A percentile compares a stretch with the other conserved stretches of the same genome.
Conservation (phyloP, 257 asterid species). For the Capsicum rhomboideum region DNA sequence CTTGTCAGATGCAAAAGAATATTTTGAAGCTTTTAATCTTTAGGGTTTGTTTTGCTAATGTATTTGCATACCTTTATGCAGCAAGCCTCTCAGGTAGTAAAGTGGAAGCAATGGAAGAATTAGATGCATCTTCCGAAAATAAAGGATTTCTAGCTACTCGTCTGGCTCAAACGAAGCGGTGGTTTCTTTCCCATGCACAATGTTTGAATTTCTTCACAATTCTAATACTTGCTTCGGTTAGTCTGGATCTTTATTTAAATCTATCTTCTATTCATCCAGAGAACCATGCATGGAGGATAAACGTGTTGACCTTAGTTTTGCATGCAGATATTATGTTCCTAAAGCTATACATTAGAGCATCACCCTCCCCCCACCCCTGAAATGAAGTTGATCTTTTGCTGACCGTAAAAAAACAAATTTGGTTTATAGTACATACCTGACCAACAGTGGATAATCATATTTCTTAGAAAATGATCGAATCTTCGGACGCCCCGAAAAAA, state of each 20-base stretch:
- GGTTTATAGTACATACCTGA: not conserved
- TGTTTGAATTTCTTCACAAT: slow-evolving; percentile 64
- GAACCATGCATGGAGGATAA: not conserved
- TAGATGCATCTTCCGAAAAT: slow-evolving; percentile 40
- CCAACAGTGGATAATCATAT: too few relatives aligned
- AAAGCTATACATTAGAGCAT: not conserved
- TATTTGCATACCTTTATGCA: slow-evolving; percentile 21
- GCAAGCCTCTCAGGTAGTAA: slow-evolving; percentile 58
- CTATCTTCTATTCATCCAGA: slow-evolving; percentile 1
- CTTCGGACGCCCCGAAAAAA: too few relatives aligned
- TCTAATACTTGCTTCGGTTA: slow-evolving; percentile 76
- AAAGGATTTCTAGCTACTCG: slow-evolving; percentile 34
- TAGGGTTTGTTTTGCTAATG: not conserved
- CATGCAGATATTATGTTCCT: not conserved
- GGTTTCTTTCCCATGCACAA: slow-evolving; percentile 75
- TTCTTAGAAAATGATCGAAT: too few relatives aligned
- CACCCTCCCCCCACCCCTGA: not conserved
- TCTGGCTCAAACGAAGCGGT: slow-evolving; percentile 38
- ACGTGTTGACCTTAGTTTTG: not conserved
- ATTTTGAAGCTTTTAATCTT: not conserved
- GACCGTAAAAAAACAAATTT: not conserved
- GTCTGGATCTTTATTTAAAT: slow-evolving; percentile 11
- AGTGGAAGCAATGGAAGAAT: slow-evolving; percentile 50
- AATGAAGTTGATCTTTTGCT: not conserved
- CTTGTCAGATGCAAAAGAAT: not conserved